Conservation (phyloP, 192 early-diverging fungal genomes). For the Pilaira anomala region DNA sequence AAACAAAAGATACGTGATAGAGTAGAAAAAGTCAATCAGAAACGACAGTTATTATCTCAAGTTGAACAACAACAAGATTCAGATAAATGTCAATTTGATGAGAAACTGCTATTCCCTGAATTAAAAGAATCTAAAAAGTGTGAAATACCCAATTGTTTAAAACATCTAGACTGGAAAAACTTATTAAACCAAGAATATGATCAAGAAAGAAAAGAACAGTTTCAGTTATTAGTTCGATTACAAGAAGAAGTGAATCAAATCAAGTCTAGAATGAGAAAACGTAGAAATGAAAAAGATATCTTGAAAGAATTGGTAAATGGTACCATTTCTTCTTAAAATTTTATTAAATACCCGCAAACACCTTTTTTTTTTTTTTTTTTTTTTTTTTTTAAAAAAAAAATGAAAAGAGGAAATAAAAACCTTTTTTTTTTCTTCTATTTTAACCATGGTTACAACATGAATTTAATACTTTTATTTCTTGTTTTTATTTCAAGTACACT, state of each 20-base stretch:
- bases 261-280: slow-evolving; percentile 46
- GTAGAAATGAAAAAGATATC: slow-evolving; percentile 33
- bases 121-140: slow-evolving; percentile 35
- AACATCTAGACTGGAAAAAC: slow-evolving; percentile 50
- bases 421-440: not conserved
- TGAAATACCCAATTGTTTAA: slow-evolving; percentile 35
- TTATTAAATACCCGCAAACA: not conserved
- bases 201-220: slow-evolving; percentile 37
- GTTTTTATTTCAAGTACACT: not conserved
- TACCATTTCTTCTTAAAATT: not conserved
- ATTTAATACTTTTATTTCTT: not conserved
- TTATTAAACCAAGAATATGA: slow-evolving; percentile 41
- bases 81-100: slow-evolving; percentile 5
- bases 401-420: too few relatives aligned
- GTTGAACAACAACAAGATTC: too few relatives aligned
- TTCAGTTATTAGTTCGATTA: slow-evolving; percentile 7
- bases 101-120: slow-evolving; percentile 13
- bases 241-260: slow-evolving; percentile 40
- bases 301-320: slow-evolving; percentile 43
- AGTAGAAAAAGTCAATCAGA: slow-evolving; percentile 12
- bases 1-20: slow-evolving; percentile 21
- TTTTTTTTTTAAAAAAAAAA: not conserved
- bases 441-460: not conserved
- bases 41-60: slow-evolving; percentile 20
- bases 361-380: not conserved